Evolutionary conservation across 495 filamentous ascomycete species (phyloP), one percentile per base, ranked within the genome.

Genomic region (Podospora pseudocomata): DNA sequence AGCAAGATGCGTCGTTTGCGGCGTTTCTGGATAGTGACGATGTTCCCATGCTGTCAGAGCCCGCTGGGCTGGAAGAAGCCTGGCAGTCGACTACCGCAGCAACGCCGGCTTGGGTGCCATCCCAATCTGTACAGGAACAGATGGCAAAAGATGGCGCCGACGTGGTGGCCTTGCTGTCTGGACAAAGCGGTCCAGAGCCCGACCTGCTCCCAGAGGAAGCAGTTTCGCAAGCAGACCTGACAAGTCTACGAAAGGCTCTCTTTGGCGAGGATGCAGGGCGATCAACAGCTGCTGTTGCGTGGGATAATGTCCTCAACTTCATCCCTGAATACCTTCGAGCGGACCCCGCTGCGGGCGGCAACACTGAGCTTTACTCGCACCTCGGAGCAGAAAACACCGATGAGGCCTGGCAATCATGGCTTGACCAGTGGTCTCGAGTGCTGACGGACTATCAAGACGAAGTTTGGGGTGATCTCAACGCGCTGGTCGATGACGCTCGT

Each of bases 391-490:
- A 70, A 0, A 68, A 78, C 64, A 54, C 72, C 11, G 72, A 76
- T 5, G 84, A 85, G 67, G 80, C 79, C 30, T 80, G 77, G 62
- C 73, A 80, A 57, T 66, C 80, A 5, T 86, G 83, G 84, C 73
- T 81, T 59, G 72, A 65, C 58, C 82, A 89, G 61, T 90, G 90
- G 90, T 78, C 86, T 13, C 77, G 79, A 53, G 86, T 91, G 2
- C 82, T 92, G 71, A 88, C 84, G 53, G 79, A 80, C 39, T 93
- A 93, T 72, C 84, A 87, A 39, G 89, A 93, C 76, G 89, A 92
- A 67, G 89, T 94, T 13, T 94, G 91, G 91, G 91, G 91, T 68
- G 89, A 88, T 69, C 75, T 92, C 56, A 71, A 81, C 23, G 84
- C 87, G n/a, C 79, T 89, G 54, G 80, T 91, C 34, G 80, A 86